Evolutionary conservation across 2,329 filamentous ascomycete genomes (phyloP), one percentile per base, ranked within the genome.

Genomic region (Metarhizium humberi): DNA sequence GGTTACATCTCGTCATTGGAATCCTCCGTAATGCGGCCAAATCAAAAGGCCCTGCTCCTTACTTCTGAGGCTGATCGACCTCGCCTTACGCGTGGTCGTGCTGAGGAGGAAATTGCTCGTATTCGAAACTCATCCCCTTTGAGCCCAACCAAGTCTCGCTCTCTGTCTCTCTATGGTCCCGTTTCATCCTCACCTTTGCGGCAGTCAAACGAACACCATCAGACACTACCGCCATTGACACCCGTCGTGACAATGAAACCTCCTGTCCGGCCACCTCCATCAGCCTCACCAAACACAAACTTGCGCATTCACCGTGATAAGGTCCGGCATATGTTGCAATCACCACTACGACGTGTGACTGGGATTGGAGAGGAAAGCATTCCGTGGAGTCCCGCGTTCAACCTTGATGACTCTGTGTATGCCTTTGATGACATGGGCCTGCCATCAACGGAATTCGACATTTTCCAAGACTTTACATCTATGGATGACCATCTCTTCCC

Each of bases 1-100:
- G 94, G 94, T 45, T 99, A 97, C 71, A 96, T 95, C 68, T 97
- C 94, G 1, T 96, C 92, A 0, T 79, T 97, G 18, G 92, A 96
- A 63, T 97, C 94, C 3, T 97, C 94, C 0, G 90, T 81, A 14
- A 81, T 90, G 68, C 83, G 92, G 57, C 85, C 87, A 50, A 84
- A 85, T 59, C 80, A 82, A 60, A 77, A 81, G 57, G 75, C 75
- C 16, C 77, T 82, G 55, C 77, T 89, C 18, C 78, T 90, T 47
- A 90, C 86, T 4, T 92, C 90, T 0, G 91, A 95, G 64, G 81
- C 85, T 53, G 88, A 91, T 62, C 85, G 86, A n/a, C 87, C 87
- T 51, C 82, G 84, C 55, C 86, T 91, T 63, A 95, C 92, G 75
- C 87, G 90, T 57, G 92, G 92, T 34, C 87, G 92, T 58, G 94